Percentiles rank a stretch among this genome's conserved stretches.
These are phyloP conservation scores for Lasiodiplodia theobromae DNA, from an alignment of 2,329 filamentous ascomycete genomes.

Conservation along the genomic window DNA sequence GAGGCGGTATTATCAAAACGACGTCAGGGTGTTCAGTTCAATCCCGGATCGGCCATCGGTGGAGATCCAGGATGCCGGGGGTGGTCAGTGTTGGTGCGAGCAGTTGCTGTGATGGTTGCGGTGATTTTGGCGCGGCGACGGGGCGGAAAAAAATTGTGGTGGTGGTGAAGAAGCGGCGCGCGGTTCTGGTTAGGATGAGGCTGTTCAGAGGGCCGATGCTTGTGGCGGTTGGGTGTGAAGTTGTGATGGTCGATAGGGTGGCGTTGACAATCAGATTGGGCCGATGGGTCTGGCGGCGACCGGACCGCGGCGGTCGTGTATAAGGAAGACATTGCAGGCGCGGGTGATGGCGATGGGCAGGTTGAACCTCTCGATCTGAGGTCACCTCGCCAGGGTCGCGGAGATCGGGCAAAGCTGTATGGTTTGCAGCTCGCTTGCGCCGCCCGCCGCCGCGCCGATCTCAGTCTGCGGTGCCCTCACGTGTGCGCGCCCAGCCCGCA, in stretches of 20 bases:
- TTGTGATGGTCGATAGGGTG: not conserved
- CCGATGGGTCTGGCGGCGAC: not conserved
- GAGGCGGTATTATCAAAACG: not conserved
- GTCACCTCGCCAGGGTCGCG: constrained; percentile 12
- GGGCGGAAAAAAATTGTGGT: not conserved
- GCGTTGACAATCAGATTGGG: not conserved
- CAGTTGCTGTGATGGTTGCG: not conserved
- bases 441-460: constrained; percentile 6
- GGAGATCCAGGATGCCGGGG: constrained; percentile 20
- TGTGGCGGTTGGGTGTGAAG: not conserved
- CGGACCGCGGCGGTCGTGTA: constrained; percentile 24
- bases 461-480: constrained; percentile 12
- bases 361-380: constrained; percentile 23
- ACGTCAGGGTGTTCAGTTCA: constrained; percentile 10
- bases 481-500: not conserved
- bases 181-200: not conserved
- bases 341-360: constrained; percentile 25
- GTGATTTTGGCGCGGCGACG: not conserved
- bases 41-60: constrained; percentile 26
- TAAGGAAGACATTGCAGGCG: constrained; percentile 18
- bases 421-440: constrained; percentile 27
- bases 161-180: not conserved
- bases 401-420: constrained; percentile 24
- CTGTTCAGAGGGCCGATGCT: not conserved
- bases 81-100: not conserved